Conservation (phyloP, 2,329 filamentous ascomycete species). For the Calonectria hawksworthii region DNA sequence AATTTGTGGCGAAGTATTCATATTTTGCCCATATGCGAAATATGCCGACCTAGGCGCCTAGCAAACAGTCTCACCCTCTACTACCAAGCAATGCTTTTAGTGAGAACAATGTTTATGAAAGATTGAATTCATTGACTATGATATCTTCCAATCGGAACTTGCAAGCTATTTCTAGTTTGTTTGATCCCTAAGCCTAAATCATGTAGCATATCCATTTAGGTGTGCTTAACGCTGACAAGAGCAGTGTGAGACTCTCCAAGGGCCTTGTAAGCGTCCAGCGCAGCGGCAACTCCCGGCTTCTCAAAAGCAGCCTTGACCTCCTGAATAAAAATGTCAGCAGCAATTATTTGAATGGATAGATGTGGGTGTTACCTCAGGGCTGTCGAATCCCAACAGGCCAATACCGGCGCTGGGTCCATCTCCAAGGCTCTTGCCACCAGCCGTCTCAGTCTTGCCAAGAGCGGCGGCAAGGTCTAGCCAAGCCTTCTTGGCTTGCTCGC, state of each 20-base stretch:
- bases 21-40: no score
- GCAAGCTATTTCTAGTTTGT: neutral
- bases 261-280: conserved; percentile 13
- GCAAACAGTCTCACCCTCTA: no score
- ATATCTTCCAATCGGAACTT: neutral
- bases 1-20: no score
- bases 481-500: neutral
- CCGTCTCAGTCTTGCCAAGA: conserved; percentile 16
- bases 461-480: conserved; percentile 19
- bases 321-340: neutral
- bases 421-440: conserved; percentile 16
- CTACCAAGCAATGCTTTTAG: neutral
- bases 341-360: neutral
- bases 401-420: conserved; percentile 19
- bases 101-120: neutral
- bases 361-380: conserved; percentile 7
- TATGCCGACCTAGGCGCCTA: no score
- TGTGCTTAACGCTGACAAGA: conserved; percentile 5
- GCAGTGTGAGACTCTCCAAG: conserved; percentile 20
- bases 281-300: conserved; percentile 17
- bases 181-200: neutral
- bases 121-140: neutral
- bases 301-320: conserved; percentile 20
- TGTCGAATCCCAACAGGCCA: conserved; percentile 22
- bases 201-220: neutral